Evolutionary conservation across 768 basidiomycete species (phyloP).

Genomic region (Mycena olivaceomarginata): DNA sequence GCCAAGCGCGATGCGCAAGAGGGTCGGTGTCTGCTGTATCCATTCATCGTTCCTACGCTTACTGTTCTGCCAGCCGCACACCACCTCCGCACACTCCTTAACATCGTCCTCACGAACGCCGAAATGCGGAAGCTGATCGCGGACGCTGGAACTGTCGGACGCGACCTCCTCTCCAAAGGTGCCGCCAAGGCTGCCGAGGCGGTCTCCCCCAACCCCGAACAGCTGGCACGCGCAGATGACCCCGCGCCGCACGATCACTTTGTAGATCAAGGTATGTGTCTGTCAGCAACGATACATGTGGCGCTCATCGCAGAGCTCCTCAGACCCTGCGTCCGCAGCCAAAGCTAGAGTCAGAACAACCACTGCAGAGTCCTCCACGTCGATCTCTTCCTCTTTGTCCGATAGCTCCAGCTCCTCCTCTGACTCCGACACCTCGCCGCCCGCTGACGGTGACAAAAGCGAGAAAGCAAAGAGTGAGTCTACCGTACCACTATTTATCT

Average conservation of each 20-base stretch:
- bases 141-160: constrained; percentile 86
- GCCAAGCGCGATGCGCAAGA: constrained; percentile 73
- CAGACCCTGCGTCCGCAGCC: constrained; percentile 54
- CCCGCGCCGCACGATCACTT: constrained; percentile 83
- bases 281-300: neutral
- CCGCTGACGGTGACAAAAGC: constrained; percentile 50
- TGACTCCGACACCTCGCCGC: neutral
- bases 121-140: constrained; percentile 93
- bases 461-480: constrained; percentile 19
- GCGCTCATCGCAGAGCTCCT: constrained; percentile 42
- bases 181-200: constrained; percentile 82
- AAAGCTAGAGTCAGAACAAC: constrained; percentile 10
- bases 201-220: constrained; percentile 80
- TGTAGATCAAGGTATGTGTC: constrained; percentile 65
- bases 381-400: constrained; percentile 12
- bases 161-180: constrained; percentile 88
- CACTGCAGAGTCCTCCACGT: constrained; percentile 21
- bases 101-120: constrained; percentile 93
- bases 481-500: no score
- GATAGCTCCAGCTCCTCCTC: constrained; percentile 25
- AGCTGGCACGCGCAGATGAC: constrained; percentile 80
- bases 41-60: constrained; percentile 15
- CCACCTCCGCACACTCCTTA: constrained; percentile 92
- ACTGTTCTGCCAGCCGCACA: constrained; percentile 74
- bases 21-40: constrained; percentile 61